Percentiles rank a stretch among this genome's conserved stretches.
Evolutionary conservation across 2,329 filamentous ascomycete species (phyloP).

Genomic region (Pseudogymnoascus verrucosus): DNA sequence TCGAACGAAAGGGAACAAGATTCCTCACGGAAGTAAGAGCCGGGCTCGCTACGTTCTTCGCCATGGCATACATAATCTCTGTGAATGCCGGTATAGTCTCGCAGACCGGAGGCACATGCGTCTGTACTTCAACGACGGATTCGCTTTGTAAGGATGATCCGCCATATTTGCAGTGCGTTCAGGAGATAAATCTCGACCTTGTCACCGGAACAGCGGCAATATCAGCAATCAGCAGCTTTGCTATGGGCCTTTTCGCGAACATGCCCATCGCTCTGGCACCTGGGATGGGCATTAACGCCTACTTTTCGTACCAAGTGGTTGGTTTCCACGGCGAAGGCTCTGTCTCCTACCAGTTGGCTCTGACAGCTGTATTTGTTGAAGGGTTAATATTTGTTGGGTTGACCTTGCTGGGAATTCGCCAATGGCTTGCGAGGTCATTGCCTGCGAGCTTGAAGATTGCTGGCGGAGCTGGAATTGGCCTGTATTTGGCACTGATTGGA

Average conservation of each 20-base stretch:
- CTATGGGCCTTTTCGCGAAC: slow-evolving; percentile 77
- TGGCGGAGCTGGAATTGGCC: slow-evolving; percentile 75
- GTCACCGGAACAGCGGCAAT: slow-evolving; percentile 83
- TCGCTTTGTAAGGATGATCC: slow-evolving; percentile 45
- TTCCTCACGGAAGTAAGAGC: slow-evolving; percentile 82
- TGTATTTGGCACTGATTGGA: slow-evolving; percentile 64
- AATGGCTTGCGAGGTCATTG: slow-evolving; percentile 80
- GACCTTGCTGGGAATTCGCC: slow-evolving; percentile 71
- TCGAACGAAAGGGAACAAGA: slow-evolving; percentile 48
- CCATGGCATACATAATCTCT: slow-evolving; percentile 66
- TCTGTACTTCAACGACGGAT: slow-evolving; percentile 51
- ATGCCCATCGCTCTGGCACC: slow-evolving; percentile 63
- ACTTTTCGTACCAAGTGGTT: slow-evolving; percentile 72
- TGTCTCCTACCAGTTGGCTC: slow-evolving; percentile 66
- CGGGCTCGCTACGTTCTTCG: slow-evolving; percentile 65
- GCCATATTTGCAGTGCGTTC: slow-evolving; percentile 54
- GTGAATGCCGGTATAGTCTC: slow-evolving; percentile 24
- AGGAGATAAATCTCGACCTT: slow-evolving; percentile 52
- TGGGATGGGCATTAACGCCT: slow-evolving; percentile 78
- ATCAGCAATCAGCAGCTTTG: slow-evolving; percentile 68
- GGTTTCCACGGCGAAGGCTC: slow-evolving; percentile 66
- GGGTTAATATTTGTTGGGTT: slow-evolving; percentile 78
- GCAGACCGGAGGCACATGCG: slow-evolving; percentile 59
- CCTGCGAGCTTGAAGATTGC: slow-evolving; percentile 80
- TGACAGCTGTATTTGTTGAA: slow-evolving; percentile 84